Conservation (phyloP, 768 basidiomycete species). For the Nevesoporus exiguus region DNA sequence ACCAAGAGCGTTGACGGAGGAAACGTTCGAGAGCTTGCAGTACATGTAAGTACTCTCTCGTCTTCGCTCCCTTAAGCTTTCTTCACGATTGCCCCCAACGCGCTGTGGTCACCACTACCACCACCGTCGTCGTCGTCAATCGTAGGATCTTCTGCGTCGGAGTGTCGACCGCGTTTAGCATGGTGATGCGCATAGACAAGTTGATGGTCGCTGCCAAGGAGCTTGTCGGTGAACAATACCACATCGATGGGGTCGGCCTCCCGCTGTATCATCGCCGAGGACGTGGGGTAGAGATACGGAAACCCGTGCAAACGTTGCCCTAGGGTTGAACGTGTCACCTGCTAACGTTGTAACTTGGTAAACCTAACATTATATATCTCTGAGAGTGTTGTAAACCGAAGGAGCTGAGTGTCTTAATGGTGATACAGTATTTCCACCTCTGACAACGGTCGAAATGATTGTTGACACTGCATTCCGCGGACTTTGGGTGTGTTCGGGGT, state of each 20-base stretch:
- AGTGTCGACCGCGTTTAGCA: slow-evolving; percentile 62
- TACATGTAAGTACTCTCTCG: slow-evolving; percentile 81
- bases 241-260: slow-evolving; percentile 64
- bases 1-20: slow-evolving; percentile 64
- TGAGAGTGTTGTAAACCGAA: background rate
- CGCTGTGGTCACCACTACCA: no score
- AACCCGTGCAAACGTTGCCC: background rate
- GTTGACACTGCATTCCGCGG: no score
- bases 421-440: no score
- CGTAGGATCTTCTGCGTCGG: slow-evolving; percentile 73
- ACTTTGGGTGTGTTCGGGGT: no score
- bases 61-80: slow-evolving; percentile 2
- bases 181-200: slow-evolving; percentile 68
- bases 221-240: slow-evolving; percentile 83
- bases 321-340: background rate
- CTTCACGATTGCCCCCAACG: background rate
- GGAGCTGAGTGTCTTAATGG: no score
- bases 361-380: background rate
- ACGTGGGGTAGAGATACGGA: slow-evolving; percentile 31
- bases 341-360: background rate
- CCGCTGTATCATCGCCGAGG: slow-evolving; percentile 21
- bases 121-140: no score
- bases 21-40: slow-evolving; percentile 73
- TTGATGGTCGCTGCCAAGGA: slow-evolving; percentile 73
- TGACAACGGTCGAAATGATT: no score